Evolutionary conservation across 169 alveolate species (phyloP).

Genomic region (Cystoisospora suis): DNA sequence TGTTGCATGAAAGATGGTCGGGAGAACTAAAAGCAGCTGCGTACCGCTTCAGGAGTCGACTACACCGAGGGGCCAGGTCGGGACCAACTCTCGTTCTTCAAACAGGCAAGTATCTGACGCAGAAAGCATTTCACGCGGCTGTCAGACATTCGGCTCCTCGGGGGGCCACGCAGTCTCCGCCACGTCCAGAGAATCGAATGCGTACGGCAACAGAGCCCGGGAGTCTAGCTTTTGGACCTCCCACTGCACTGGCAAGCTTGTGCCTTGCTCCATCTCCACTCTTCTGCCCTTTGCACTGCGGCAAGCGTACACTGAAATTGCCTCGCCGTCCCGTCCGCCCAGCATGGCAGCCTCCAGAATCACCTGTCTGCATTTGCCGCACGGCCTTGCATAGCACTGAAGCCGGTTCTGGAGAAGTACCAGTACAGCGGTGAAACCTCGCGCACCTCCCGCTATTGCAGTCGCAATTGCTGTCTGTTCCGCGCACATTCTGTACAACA

Average conservation of each 20-base stretch:
- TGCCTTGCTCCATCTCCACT: too few species aligned
- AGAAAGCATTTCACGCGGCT: too few species aligned
- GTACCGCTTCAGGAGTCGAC: too few species aligned
- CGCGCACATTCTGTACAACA: constrained; percentile 19
- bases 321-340: background rate
- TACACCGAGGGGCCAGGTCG: too few species aligned
- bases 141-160: too few species aligned
- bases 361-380: constrained; percentile 23
- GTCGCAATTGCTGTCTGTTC: constrained; percentile 16
- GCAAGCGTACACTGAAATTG: background rate
- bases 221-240: background rate
- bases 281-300: background rate
- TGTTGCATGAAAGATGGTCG: too few species aligned
- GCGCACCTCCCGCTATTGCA: background rate
- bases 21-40: too few species aligned
- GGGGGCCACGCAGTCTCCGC: too few species aligned
- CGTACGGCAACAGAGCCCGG: background rate
- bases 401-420: background rate
- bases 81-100: too few species aligned
- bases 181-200: constrained; percentile 8
- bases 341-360: background rate
- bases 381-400: constrained; percentile 20
- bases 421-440: background rate
- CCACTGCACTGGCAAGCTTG: background rate
- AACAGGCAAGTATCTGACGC: too few species aligned